phyloP scores from a whole-genome alignment of 2,329 filamentous ascomycete species.

The Apiospora arundinis region DNA sequence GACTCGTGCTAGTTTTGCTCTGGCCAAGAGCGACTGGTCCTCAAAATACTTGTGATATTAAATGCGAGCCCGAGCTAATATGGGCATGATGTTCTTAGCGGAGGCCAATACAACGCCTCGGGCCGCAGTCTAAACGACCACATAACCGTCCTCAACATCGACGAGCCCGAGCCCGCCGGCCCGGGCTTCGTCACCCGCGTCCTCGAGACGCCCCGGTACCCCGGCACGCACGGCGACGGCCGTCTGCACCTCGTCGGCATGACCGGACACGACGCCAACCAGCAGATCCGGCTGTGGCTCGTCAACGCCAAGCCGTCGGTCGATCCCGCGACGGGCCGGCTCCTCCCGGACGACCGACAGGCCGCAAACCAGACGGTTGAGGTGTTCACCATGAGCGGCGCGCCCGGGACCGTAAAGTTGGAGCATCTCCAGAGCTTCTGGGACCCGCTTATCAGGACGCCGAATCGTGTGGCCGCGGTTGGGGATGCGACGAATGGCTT shows the following conservation, averaged over 20 bases:
- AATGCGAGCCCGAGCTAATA: too few relatives aligned
- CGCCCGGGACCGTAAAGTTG: constrained; percentile 26
- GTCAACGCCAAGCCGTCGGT: constrained; percentile 37
- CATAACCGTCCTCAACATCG: constrained; percentile 41
- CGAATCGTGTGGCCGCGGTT: constrained; percentile 34
- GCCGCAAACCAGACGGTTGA: constrained; percentile 30
- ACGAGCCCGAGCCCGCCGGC: constrained; percentile 36
- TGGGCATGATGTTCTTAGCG: not conserved
- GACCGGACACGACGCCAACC: constrained; percentile 34
- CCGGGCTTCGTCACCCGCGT: constrained; percentile 31
- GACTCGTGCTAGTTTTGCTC: too few relatives aligned
- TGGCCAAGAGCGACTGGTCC: too few relatives aligned
- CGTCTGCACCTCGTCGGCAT: constrained; percentile 41
- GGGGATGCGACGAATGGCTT: constrained; percentile 30
- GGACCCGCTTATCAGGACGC: constrained; percentile 31
- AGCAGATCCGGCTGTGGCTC: constrained; percentile 33
- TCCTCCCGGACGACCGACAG: constrained; percentile 25
- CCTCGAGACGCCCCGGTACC: constrained; percentile 34
- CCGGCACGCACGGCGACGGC: constrained; percentile 40
- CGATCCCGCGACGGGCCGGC: constrained; percentile 30
- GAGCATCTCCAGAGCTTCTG: constrained; percentile 34
- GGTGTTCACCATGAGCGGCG: constrained; percentile 27
- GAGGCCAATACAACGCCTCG: constrained; percentile 33
- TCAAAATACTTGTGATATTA: too few relatives aligned
- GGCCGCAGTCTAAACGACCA: constrained; percentile 40